phyloP scores from a whole-genome alignment of 1,284 basidiomycete species.

The Psilocybe mexicana region DNA sequence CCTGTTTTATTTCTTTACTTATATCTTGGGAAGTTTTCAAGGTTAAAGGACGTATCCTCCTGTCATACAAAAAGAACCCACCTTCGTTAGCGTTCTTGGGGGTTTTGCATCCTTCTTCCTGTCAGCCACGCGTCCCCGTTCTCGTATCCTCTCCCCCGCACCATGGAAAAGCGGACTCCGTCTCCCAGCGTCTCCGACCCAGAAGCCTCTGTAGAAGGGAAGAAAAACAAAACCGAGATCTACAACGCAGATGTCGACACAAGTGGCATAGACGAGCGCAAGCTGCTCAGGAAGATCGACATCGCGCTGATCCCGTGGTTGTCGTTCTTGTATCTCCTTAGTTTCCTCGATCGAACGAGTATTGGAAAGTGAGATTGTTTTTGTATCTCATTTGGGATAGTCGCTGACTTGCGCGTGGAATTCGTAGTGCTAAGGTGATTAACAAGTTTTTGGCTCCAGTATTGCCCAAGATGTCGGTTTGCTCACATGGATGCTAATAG shows the following conservation, averaged over 20 bases:
- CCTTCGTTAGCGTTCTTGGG: slow-evolving; percentile 8
- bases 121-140: slow-evolving; percentile 8
- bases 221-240: slow-evolving; percentile 9
- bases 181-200: slow-evolving; percentile 22
- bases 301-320: slow-evolving; percentile 66
- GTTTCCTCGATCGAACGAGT: slow-evolving; percentile 77
- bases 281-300: slow-evolving; percentile 68
- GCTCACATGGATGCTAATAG: slow-evolving; percentile 30
- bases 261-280: slow-evolving; percentile 51
- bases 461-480: neutral
- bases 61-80: neutral
- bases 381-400: neutral
- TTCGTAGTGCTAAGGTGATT: slow-evolving; percentile 54
- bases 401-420: slow-evolving; percentile 1
- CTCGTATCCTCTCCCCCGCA: neutral
- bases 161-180: slow-evolving; percentile 22
- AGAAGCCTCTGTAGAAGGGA: slow-evolving; percentile 18
- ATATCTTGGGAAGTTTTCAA: neutral
- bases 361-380: slow-evolving; percentile 65
- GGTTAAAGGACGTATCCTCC: neutral
- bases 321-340: slow-evolving; percentile 72
- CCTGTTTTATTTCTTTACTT: neutral
- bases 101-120: slow-evolving; percentile 9
- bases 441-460: neutral
- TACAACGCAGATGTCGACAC: slow-evolving; percentile 23